Evolutionary conservation across 2,329 filamentous ascomycete genomes (phyloP), one percentile per base, ranked within the genome.

Genomic region (Trichoderma koningiopsis): DNA sequence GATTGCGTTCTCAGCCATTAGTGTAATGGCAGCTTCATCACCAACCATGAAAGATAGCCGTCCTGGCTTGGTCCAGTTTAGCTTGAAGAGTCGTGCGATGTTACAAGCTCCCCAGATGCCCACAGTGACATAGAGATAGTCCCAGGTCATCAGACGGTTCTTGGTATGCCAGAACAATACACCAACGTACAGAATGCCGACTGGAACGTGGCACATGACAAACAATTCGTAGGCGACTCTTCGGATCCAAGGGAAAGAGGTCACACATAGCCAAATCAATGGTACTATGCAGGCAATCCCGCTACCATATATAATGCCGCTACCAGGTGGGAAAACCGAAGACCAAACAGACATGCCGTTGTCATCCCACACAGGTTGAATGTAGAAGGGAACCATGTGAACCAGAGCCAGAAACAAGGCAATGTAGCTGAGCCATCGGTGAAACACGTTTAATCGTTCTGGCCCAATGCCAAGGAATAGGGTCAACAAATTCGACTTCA

Each of bases 151-250:
- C 47, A 97, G 86, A 74, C 92, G 97, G 80, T 97, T 97, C 80
- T 94, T 92, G 75, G 92, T 96, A 79, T 98, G 95, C 95, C 95
- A 98, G 81, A 98, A 97, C 33, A 98, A 85, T 77, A 97, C 87
- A 1, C 86, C 94, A 7, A 97, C 83, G 76, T 96, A 97, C 16
- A 92, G 83, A 49, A 94, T 87, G 0, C 93, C 91, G 11, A 93
- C 91, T 0, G 95, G 94, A 0, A 94, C 88, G 76, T 98, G 95
- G 3, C 97, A 82, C 35, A 91, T 79, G 22, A 95, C 89, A 76
- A 98, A 98, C 0, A 93, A 79, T 78, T 98, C 95, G 79, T 97
- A 98, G 73, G 92, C 90, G 72, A 88, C 84, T 71, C 90, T 85
- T 72, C 95, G 88, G 24, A 97, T 82, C 62, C 92, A 85, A 1